These are phyloP conservation scores for Agarophyton chilense DNA, from an alignment of 23 red algal species.

Conservation along the genomic window DNA sequence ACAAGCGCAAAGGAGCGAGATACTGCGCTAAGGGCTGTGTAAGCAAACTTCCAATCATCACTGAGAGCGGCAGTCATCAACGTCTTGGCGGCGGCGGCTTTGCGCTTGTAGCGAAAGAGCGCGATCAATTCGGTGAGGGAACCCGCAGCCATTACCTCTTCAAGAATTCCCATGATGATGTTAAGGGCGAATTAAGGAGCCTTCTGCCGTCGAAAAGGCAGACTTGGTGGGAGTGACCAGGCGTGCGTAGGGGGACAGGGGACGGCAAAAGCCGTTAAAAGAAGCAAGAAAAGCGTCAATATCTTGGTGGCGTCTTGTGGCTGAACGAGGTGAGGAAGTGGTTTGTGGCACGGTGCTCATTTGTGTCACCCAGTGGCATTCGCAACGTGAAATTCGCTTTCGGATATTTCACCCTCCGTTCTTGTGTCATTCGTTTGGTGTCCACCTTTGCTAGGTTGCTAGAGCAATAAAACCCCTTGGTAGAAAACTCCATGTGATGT, in stretches of 20 bases:
- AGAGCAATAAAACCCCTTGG: neutral
- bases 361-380: neutral
- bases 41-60: conserved; percentile 81
- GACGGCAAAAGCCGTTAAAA: no score
- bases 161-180: conserved; percentile 28
- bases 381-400: no score
- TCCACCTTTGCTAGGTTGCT: neutral
- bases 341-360: conserved; percentile 29
- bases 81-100: conserved; percentile 15
- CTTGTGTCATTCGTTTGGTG: neutral
- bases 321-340: neutral
- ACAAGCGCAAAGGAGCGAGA: conserved; percentile 98
- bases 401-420: neutral
- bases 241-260: neutral
- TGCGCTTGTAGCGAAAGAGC: conserved; percentile 64
- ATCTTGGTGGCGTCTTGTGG: neutral
- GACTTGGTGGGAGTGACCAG: neutral
- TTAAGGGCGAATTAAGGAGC: neutral
- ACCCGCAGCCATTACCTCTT: conserved; percentile 56
- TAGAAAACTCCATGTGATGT: no score
- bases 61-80: conserved; percentile 26
- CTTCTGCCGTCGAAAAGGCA: no score
- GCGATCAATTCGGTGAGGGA: conserved; percentile 71
- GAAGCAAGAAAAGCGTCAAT: neutral
- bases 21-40: conserved; percentile 68